Percentiles rank a stretch among this genome's conserved stretches.
These are phyloP conservation scores for Stropharia rugosoannulata DNA, from an alignment of 768 basidiomycete species.

Conservation along the genomic window DNA sequence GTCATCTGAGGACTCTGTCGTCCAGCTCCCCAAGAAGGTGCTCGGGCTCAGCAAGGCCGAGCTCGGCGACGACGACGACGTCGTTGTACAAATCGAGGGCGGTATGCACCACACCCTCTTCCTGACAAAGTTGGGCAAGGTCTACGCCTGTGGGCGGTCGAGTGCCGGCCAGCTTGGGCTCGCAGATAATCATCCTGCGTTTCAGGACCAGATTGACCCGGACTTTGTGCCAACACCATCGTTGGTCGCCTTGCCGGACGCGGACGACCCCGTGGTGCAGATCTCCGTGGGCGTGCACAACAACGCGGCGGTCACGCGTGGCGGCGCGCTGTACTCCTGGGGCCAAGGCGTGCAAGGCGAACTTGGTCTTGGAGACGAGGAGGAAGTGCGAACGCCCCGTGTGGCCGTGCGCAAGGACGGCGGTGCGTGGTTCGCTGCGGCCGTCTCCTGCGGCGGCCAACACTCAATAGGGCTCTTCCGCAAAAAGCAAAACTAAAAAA, in stretches of 20 bases:
- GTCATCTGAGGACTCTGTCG: slow-evolving; percentile 46
- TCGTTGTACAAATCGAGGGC: slow-evolving; percentile 71
- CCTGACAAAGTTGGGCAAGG: slow-evolving; percentile 77
- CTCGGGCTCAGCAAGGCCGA: slow-evolving; percentile 58
- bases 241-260: slow-evolving; percentile 61
- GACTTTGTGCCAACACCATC: slow-evolving; percentile 70
- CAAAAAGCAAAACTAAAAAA: slow-evolving; percentile 46
- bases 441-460: slow-evolving; percentile 76
- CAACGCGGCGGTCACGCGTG: slow-evolving; percentile 66
- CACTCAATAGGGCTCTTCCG: slow-evolving; percentile 74
- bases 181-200: slow-evolving; percentile 65
- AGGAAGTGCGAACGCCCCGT: slow-evolving; percentile 62
- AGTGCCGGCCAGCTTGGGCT: slow-evolving; percentile 86
- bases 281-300: slow-evolving; percentile 72
- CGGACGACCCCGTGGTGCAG: slow-evolving; percentile 61
- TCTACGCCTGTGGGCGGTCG: slow-evolving; percentile 84
- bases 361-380: slow-evolving; percentile 61
- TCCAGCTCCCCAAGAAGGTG: slow-evolving; percentile 67
- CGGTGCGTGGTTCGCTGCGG: slow-evolving; percentile 63
- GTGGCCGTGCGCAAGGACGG: slow-evolving; percentile 73
- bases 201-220: slow-evolving; percentile 49
- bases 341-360: slow-evolving; percentile 80
- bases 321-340: slow-evolving; percentile 74
- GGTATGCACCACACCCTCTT: slow-evolving; percentile 93
- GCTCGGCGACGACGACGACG: slow-evolving; percentile 60